Evolutionary conservation across 2,329 filamentous ascomycete species (phyloP).

Genomic region (Dendrostoma leiphaemia): DNA sequence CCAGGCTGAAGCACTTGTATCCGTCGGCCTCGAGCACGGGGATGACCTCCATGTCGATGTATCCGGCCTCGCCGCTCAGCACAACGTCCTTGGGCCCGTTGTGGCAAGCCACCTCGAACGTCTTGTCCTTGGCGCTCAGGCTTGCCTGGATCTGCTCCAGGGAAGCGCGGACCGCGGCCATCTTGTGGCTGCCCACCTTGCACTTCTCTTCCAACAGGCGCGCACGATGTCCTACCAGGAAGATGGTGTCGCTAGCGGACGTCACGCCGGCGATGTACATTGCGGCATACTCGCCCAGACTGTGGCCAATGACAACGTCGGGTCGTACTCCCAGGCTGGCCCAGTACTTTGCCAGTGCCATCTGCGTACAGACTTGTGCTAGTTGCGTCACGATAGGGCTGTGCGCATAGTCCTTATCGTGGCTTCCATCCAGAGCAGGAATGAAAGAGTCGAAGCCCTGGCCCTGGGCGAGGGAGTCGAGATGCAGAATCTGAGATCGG

Average conservation of each 20-base stretch:
- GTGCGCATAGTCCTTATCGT: conserved; percentile 13
- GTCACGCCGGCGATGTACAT: conserved; percentile 55
- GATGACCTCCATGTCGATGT: conserved; percentile 36
- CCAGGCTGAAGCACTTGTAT: conserved; percentile 33
- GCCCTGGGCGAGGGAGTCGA: conserved; percentile 28
- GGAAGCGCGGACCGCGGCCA: conserved; percentile 32
- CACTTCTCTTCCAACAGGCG: conserved; percentile 54
- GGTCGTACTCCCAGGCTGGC: conserved; percentile 44
- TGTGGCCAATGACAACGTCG: conserved; percentile 47
- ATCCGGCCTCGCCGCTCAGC: conserved; percentile 47
- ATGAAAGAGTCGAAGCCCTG: conserved; percentile 39
- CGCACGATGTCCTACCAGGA: conserved; percentile 60
- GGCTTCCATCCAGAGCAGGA: conserved; percentile 39
- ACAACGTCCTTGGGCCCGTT: conserved; percentile 64
- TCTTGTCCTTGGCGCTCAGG: conserved; percentile 24
- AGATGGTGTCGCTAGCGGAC: conserved; percentile 58
- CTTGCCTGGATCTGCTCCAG: conserved; percentile 22
- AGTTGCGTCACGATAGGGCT: conserved; percentile 33
- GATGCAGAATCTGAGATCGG: conserved; percentile 30
- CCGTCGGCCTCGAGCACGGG: conserved; percentile 15
- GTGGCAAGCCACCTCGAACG: conserved; percentile 53
- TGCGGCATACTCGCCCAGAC: conserved; percentile 63
- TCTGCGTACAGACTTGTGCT: conserved; percentile 36
- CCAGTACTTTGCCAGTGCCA: conserved; percentile 42
- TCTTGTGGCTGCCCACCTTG: conserved; percentile 32